phyloP scores from a whole-genome alignment of 2,329 filamentous ascomycete species.

The Aplosporella prunicola region DNA sequence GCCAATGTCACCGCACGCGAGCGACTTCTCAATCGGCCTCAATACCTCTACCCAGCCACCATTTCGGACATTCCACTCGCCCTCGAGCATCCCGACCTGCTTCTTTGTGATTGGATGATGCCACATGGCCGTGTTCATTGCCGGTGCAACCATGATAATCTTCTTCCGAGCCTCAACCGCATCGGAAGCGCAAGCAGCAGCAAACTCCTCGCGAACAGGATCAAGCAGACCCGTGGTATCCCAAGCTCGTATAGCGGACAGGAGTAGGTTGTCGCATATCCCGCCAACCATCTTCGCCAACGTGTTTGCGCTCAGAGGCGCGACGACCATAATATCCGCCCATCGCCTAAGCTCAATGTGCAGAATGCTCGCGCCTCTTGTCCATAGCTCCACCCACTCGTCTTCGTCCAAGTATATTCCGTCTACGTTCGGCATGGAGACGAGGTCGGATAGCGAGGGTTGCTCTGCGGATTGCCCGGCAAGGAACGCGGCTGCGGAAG shows the following conservation, averaged over 20 bases:
- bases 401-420: constrained; percentile 74
- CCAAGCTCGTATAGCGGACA: constrained; percentile 75
- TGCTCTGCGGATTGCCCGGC: constrained; percentile 68
- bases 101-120: constrained; percentile 67
- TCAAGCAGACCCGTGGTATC: constrained; percentile 61
- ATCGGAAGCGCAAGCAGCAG: background rate
- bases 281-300: constrained; percentile 77
- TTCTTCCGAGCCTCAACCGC: constrained; percentile 37
- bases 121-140: constrained; percentile 93
- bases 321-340: constrained; percentile 73
- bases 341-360: constrained; percentile 82
- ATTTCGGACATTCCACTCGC: constrained; percentile 58
- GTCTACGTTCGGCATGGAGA: constrained; percentile 60
- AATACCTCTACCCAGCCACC: constrained; percentile 58
- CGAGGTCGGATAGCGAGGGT: constrained; percentile 54
- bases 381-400: constrained; percentile 74
- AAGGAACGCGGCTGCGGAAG: constrained; percentile 66
- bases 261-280: constrained; percentile 65
- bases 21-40: constrained; percentile 60
- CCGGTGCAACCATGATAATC: constrained; percentile 64
- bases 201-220: constrained; percentile 5
- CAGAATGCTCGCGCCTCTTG: constrained; percentile 65
- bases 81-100: constrained; percentile 59
- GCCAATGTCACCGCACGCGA: constrained; percentile 80
- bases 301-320: constrained; percentile 74